Percentiles rank a stretch among this genome's conserved stretches.
Evolutionary conservation across 306 rosid species (phyloP).

Genomic region (Hippophae tibetana): DNA sequence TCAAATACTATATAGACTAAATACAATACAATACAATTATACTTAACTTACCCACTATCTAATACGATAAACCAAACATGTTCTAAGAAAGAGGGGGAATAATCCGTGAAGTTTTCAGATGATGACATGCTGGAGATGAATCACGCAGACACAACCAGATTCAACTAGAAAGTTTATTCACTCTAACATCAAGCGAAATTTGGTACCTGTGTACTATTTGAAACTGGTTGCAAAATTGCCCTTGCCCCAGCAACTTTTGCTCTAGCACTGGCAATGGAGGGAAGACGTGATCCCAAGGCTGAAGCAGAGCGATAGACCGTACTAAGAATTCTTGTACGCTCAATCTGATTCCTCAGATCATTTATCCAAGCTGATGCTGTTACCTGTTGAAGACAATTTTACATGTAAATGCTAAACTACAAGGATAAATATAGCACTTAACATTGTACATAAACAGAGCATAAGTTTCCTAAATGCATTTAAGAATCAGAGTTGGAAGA

Average conservation of each 20-base stretch:
- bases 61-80: no score
- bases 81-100: no score
- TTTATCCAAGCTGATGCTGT: conserved; percentile 97
- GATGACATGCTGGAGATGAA: no score
- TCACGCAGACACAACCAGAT: no score
- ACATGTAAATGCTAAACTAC: neutral
- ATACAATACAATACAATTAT: no score
- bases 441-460: neutral
- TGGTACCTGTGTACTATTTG: conserved; percentile 82
- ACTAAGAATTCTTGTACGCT: conserved; percentile 83
- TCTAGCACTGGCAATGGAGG: conserved; percentile 85
- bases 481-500: no score
- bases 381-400: conserved; percentile 40
- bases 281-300: conserved; percentile 92
- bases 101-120: no score
- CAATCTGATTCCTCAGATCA: conserved; percentile 90
- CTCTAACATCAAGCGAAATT: neutral
- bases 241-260: conserved; percentile 95
- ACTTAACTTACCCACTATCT: no score
- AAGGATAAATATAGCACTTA: no score
- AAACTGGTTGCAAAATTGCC: conserved; percentile 86
- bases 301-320: conserved; percentile 95
- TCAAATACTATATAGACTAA: no score
- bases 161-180: neutral
- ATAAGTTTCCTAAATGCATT: no score